These are phyloP conservation scores for Bertia moriformis DNA, from an alignment of 2,329 filamentous ascomycete genomes.

Conservation along the genomic window DNA sequence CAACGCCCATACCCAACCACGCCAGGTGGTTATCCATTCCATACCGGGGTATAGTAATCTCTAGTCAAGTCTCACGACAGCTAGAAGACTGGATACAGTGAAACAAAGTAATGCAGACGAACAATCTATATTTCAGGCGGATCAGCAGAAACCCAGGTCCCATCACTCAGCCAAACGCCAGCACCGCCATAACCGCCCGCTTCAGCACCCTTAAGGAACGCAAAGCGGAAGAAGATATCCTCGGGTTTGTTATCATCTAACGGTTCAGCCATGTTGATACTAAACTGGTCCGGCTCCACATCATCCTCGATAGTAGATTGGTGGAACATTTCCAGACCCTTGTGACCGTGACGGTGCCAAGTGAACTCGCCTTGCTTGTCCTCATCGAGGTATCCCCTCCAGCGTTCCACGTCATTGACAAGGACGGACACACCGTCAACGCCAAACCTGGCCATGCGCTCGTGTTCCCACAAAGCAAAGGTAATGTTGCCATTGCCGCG, in stretches of 20 bases:
- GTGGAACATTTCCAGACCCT: conserved; percentile 17
- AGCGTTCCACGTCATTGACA: conserved; percentile 50
- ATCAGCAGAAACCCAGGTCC: conserved; percentile 15
- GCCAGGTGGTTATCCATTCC: no score
- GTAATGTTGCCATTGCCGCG: conserved; percentile 27
- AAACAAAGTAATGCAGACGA: no score
- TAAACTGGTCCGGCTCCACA: conserved; percentile 2
- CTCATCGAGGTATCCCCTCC: conserved; percentile 37
- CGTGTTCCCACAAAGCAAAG: conserved; percentile 22
- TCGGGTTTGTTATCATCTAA: conserved; percentile 15
- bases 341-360: conserved; percentile 26
- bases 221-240: conserved; percentile 28
- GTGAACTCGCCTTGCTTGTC: conserved; percentile 28
- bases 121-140: conserved; percentile 6
- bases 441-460: conserved; percentile 18
- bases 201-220: conserved; percentile 22
- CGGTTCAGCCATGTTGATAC: conserved; percentile 12
- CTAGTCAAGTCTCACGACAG: no score
- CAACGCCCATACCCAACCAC: no score
- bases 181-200: conserved; percentile 19
- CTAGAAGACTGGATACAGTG: no score
- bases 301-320: conserved; percentile 10
- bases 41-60: no score
- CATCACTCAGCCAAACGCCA: conserved; percentile 21
- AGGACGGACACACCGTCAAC: conserved; percentile 43